Conservation (phyloP, 2,329 filamentous ascomycete species). For the Colletotrichum acutatum region DNA sequence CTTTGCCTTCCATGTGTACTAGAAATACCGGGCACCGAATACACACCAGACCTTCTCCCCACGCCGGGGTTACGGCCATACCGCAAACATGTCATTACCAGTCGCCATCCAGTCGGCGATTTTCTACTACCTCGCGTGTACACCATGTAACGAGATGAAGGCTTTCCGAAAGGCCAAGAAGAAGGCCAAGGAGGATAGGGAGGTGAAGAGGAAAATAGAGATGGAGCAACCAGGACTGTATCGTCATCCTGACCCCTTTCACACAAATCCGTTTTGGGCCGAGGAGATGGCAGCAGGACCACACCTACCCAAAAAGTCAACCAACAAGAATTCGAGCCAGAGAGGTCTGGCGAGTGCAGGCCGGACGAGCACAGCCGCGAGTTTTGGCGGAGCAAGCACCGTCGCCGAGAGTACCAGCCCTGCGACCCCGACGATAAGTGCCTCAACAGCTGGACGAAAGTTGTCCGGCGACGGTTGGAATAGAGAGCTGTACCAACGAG, state of each 20-base stretch:
- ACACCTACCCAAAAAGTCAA: constrained; percentile 72
- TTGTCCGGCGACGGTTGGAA: constrained; percentile 74
- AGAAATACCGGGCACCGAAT: constrained; percentile 11
- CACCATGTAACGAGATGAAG: constrained; percentile 78
- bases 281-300: constrained; percentile 89
- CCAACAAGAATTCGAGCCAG: constrained; percentile 68
- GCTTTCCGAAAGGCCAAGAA: constrained; percentile 77
- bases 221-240: constrained; percentile 79
- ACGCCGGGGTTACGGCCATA: constrained; percentile 27
- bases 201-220: constrained; percentile 72
- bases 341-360: constrained; percentile 63
- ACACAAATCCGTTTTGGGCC: constrained; percentile 88
- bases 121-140: constrained; percentile 82
- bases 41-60: constrained; percentile 17
- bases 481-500: constrained; percentile 81
- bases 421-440: constrained; percentile 55
- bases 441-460: constrained; percentile 61
- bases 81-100: constrained; percentile 56
- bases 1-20: constrained; percentile 27
- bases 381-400: constrained; percentile 50
- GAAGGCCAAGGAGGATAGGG: constrained; percentile 75
- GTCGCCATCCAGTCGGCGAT: constrained; percentile 78
- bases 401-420: constrained; percentile 48
- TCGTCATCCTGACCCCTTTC: constrained; percentile 83
- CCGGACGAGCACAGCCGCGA: constrained; percentile 62